Evolutionary conservation across 2,329 filamentous ascomycete species (phyloP), one percentile per base, ranked within the genome.

Genomic region (Neonectria neomacrospora): DNA sequence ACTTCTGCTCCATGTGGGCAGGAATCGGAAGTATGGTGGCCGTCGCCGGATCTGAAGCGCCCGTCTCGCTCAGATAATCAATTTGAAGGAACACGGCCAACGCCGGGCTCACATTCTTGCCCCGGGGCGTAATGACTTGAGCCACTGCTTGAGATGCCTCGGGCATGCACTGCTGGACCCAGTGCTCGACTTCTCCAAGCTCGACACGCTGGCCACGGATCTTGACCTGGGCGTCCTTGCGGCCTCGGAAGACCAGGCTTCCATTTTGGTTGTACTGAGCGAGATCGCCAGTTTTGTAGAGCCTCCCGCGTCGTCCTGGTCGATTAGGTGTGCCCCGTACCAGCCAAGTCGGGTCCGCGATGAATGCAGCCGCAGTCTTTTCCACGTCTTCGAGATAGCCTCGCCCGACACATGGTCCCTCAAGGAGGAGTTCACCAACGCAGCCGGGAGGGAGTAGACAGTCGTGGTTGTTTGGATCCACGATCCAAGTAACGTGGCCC

Each of bases 161-260:
- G n/a, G 37, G 37, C 37, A 41, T 41, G 37, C 37, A 41, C n/a
- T 11, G n/a, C n/a, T 5, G n/a, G n/a, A 41, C 37, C 8, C n/a
- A n/a, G 6, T 41, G 3, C 37, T 41, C 37, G 4, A 41, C 37
- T 20, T 41, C 37, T 18, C 37, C 37, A 11, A 41, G 37, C 37
- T 41, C 37, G 37, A 41, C 37, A 41, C 37, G 37, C n/a, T 41
- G 37, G 8, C 88, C 88, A 28, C 81, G 79, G 11, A 88, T 73
- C 69, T 88, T 88, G 51, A 87, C 80, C 70, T 87, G 84, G 0
- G 77, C 78, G 66, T 87, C 85, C 64, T 83, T 84, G 34, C 85
- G 77, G 44, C 83, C 84, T 50, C 83, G 63, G 56, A 78, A 81
- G 0, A 72, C 60, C 12, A 83, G 69, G 18, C 64, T 64, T 8